Percentiles rank a stretch among this genome's conserved stretches.
phyloP scores from a whole-genome alignment of 2,329 filamentous ascomycete species.

The Aspergillus glaucus region DNA sequence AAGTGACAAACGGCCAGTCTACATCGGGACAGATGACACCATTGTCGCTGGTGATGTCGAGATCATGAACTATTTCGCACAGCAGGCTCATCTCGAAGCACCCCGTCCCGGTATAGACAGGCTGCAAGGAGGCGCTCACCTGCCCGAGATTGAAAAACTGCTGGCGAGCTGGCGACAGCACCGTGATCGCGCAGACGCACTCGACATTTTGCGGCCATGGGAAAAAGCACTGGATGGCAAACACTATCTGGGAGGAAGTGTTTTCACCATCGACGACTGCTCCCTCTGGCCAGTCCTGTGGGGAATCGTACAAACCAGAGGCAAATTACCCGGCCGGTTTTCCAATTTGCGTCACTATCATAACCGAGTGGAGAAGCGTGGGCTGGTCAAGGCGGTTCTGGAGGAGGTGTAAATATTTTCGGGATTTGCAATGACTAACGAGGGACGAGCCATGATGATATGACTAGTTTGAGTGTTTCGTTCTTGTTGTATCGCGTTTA shows the following conservation, averaged over 20 bases:
- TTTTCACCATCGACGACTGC: slow-evolving; percentile 38
- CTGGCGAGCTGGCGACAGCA: slow-evolving; percentile 25
- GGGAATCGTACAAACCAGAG: slow-evolving; percentile 27
- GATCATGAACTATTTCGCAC: slow-evolving; percentile 28
- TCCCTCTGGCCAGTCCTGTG: slow-evolving; percentile 39
- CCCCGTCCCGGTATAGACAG: slow-evolving; percentile 21
- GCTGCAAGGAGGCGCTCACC: slow-evolving; percentile 21
- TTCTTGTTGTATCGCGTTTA: neutral
- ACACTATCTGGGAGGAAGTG: slow-evolving; percentile 30
- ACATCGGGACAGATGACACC: slow-evolving; percentile 22
- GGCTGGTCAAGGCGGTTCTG: slow-evolving; percentile 29
- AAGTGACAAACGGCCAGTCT: slow-evolving; percentile 16
- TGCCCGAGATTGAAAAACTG: slow-evolving; percentile 25
- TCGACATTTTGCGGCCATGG: slow-evolving; percentile 24
- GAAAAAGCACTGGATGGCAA: slow-evolving; percentile 25
- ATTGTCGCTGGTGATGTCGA: slow-evolving; percentile 23
- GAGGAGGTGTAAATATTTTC: slow-evolving; percentile 13
- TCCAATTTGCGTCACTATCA: slow-evolving; percentile 33
- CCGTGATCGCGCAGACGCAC: slow-evolving; percentile 4
- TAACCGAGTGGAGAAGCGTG: slow-evolving; percentile 31
- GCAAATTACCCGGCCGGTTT: slow-evolving; percentile 19
- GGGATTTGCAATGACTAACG: neutral
- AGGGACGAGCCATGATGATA: neutral
- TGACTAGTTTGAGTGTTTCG: neutral
- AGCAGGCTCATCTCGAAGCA: slow-evolving; percentile 11